Evolutionary conservation across 306 rosid species (phyloP).

Genomic region (Acacia confusa): DNA sequence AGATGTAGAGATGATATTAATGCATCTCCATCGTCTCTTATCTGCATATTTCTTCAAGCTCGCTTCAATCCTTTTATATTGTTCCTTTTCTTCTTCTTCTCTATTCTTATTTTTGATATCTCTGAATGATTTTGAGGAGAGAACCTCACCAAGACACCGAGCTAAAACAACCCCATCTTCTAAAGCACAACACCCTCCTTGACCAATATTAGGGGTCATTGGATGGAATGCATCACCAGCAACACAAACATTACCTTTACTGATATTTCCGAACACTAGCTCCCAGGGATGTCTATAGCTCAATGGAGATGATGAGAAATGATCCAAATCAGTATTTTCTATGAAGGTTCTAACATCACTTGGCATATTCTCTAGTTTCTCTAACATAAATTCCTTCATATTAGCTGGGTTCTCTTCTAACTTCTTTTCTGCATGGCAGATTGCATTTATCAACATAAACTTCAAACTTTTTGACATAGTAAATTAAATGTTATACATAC

Average conservation of each 20-base stretch:
- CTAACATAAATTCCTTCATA: constrained; percentile 49
- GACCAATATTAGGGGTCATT: constrained; percentile 69
- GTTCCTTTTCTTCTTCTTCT: constrained; percentile 14
- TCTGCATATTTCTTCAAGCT: neutral
- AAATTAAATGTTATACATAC: neutral
- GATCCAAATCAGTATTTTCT: constrained; percentile 43
- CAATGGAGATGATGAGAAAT: constrained; percentile 38
- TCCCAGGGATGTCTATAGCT: constrained; percentile 67
- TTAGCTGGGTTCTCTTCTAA: constrained; percentile 38
- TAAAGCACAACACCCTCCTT: constrained; percentile 60
- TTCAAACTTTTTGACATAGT: neutral
- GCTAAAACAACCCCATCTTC: constrained; percentile 71
- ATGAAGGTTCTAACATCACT: constrained; percentile 39
- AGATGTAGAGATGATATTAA: neutral
- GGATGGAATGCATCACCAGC: constrained; percentile 75
- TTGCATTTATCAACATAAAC: neutral
- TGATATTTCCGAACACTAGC: constrained; percentile 53
- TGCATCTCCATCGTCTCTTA: neutral
- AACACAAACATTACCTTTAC: constrained; percentile 64
- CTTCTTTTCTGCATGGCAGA: constrained; percentile 45
- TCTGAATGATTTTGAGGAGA: constrained; percentile 20
- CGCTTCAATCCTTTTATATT: neutral
- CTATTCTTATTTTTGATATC: neutral
- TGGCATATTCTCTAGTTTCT: constrained; percentile 53
- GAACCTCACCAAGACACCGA: constrained; percentile 57